Evolutionary conservation across 2,329 filamentous ascomycete species (phyloP), one percentile per base, ranked within the genome.

Genomic region (Claviceps purpurea): DNA sequence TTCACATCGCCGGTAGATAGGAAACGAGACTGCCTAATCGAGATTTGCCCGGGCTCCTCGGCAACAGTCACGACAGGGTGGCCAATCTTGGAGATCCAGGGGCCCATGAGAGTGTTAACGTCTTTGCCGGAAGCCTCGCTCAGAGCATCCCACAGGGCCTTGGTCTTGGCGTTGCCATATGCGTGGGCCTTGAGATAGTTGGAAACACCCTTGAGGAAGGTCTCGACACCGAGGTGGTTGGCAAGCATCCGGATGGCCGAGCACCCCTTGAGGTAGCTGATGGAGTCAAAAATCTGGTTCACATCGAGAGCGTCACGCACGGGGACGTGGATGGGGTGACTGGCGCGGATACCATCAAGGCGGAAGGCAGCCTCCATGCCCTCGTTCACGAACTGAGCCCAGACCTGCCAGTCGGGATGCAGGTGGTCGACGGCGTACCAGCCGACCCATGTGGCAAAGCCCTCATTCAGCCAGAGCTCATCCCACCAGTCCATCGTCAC

Each of bases 401-500:
- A 98, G 37, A 97, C 86, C 61, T 97, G 84, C 91, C 93, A 97
- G 59, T 96, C 91, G 3, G 93, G 93, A 68, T 97, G 88, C 52
- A 97, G 81, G 64, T 94, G 79, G 64, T 97, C 88, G 54, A 90
- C 82, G 10, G 89, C 90, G 55, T 90, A 78, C 91, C 91, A 98
- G 50, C 91, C 93, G 44, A 96, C 91, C 91, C 91, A 97, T 3
- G 93, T 98, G 43, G 93, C 93, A 64, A 98, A 98, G 13, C 90
- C 90, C 69, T 97, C 91, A 63, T 95, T 95, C 50, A 95, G 77
- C 89, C 89, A 95, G 42, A 93, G 78, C 71, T 94, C 87, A 64
- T 85, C 88, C 88, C 87, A 93, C 89, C 89, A 95, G 67, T 95
- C 88, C 89, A 95, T 95, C 5, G 90, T 95, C 44, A 95, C 89